phyloP scores from a whole-genome alignment of 2,329 filamentous ascomycete species.

The Ophiostoma novo-ulmi region DNA sequence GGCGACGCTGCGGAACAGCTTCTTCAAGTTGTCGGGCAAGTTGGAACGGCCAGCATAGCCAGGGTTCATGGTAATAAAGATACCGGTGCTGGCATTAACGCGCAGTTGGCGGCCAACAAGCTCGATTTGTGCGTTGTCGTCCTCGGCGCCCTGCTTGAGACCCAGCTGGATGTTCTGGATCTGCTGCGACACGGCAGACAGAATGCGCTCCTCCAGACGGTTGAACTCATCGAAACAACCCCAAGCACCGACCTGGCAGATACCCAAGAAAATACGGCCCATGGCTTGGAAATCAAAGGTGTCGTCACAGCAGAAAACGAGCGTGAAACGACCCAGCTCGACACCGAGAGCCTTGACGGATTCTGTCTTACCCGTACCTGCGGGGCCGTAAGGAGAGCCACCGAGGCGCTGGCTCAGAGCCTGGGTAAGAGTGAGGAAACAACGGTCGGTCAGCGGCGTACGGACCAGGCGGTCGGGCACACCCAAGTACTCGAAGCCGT shows the following conservation, averaged over 20 bases:
- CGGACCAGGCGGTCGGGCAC: slow-evolving; percentile 93
- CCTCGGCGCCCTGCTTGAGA: slow-evolving; percentile 74
- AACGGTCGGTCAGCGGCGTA: slow-evolving; percentile 94
- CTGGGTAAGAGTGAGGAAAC: slow-evolving; percentile 96
- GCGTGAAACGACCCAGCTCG: slow-evolving; percentile 91
- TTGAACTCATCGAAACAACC: slow-evolving; percentile 99
- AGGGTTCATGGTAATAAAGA: slow-evolving; percentile 99
- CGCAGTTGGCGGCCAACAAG: slow-evolving; percentile 83
- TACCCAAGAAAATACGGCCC: slow-evolving; percentile 98
- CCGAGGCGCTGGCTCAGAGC: slow-evolving; percentile 90
- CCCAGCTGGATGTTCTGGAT: slow-evolving; percentile 99
- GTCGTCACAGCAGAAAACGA: slow-evolving; percentile 99
- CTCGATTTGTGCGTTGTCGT: slow-evolving; percentile 85
- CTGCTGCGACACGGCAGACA: slow-evolving; percentile 97
- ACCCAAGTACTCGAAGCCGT: slow-evolving; percentile 96
- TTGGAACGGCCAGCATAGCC: slow-evolving; percentile 98
- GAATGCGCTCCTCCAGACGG: slow-evolving; percentile 91
- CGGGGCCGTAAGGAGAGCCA: slow-evolving; percentile 94
- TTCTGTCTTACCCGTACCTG: slow-evolving; percentile 97
- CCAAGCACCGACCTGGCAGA: slow-evolving; percentile 98
- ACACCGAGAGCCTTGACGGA: slow-evolving; percentile 97
- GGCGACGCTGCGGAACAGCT: slow-evolving; percentile 96
- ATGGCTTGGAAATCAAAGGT: slow-evolving; percentile 99
- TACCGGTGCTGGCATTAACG: slow-evolving; percentile 89
- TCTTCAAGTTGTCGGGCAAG: slow-evolving; percentile 97